phyloP scores from a whole-genome alignment of 805 yeast genomes.

The Sugiyamaella qingdaonensis region DNA sequence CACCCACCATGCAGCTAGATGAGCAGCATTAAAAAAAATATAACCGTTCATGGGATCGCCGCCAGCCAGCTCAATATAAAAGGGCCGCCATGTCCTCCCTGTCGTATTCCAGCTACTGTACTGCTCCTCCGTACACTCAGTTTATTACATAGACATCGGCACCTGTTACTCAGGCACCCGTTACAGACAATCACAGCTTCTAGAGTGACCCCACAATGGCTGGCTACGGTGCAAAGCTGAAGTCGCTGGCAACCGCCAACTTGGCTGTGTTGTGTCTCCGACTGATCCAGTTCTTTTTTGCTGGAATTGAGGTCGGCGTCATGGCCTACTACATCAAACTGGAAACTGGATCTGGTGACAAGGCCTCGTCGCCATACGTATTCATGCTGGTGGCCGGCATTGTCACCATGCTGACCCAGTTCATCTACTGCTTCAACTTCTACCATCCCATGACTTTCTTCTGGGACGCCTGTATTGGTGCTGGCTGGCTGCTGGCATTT shows the following conservation, averaged over 20 bases:
- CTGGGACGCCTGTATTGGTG: constrained; percentile 26
- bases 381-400: constrained; percentile 26
- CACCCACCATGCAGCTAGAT: background rate
- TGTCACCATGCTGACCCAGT: constrained; percentile 25
- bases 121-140: no score
- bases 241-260: constrained; percentile 27
- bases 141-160: background rate
- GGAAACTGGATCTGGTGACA: constrained; percentile 14
- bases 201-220: constrained; percentile 5
- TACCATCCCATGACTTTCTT: constrained; percentile 20
- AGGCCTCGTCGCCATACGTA: constrained; percentile 26
- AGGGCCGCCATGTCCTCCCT: background rate
- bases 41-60: background rate
- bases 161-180: background rate
- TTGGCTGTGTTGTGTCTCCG: constrained; percentile 24
- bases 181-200: background rate
- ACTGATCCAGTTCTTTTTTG: constrained; percentile 29
- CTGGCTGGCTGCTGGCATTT: constrained; percentile 23
- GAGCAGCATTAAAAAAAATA: background rate
- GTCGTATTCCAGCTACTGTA: no score
- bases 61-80: background rate
- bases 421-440: constrained; percentile 26
- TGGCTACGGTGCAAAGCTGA: constrained; percentile 11
- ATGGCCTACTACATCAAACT: constrained; percentile 24
- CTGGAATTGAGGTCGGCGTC: constrained; percentile 28